phyloP scores from a whole-genome alignment of 192 early-diverging fungal species.

The Irineochytrium annulatum region DNA sequence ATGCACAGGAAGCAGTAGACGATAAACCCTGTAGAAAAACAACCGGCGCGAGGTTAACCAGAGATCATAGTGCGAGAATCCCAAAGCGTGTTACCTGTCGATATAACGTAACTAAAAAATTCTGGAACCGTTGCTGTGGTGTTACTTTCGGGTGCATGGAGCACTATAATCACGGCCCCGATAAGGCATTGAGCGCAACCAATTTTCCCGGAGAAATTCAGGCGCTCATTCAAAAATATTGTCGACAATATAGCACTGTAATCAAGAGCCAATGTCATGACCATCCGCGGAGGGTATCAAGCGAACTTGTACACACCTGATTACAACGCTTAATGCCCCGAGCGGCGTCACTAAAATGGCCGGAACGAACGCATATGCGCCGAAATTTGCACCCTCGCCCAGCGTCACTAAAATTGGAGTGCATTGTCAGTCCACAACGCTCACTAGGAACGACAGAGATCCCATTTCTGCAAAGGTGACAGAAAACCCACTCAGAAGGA shows the following conservation, averaged over 20 bases:
- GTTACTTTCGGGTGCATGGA: conserved; percentile 42
- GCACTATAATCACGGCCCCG: conserved; percentile 53
- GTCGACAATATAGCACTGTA: conserved; percentile 56
- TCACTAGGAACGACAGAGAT: not conserved
- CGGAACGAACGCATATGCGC: conserved; percentile 90
- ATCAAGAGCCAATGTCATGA: conserved; percentile 2
- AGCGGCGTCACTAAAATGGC: conserved; percentile 90
- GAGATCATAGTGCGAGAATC: not conserved
- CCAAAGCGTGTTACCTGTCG: conserved; percentile 23
- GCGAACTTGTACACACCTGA: conserved; percentile 49
- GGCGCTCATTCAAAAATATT: conserved; percentile 51
- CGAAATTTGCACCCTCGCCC: conserved; percentile 90
- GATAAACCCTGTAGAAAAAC: conserved; percentile 37
- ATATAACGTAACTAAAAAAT: conserved; percentile 47
- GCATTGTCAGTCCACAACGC: not conserved
- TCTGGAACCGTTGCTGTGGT: conserved; percentile 33
- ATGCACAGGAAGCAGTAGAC: conserved; percentile 47
- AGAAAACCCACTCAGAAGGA: conserved; percentile 60
- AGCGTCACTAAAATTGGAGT: conserved; percentile 58
- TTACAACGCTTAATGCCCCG: conserved; percentile 82
- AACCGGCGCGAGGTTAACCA: not conserved
- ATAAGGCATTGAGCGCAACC: conserved; percentile 58
- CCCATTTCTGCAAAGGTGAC: not conserved
- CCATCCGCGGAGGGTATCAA: not conserved
- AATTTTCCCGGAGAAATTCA: conserved; percentile 54